phyloP scores from a whole-genome alignment of 1,284 basidiomycete genomes.

The Microstroma glucosiphilum region DNA sequence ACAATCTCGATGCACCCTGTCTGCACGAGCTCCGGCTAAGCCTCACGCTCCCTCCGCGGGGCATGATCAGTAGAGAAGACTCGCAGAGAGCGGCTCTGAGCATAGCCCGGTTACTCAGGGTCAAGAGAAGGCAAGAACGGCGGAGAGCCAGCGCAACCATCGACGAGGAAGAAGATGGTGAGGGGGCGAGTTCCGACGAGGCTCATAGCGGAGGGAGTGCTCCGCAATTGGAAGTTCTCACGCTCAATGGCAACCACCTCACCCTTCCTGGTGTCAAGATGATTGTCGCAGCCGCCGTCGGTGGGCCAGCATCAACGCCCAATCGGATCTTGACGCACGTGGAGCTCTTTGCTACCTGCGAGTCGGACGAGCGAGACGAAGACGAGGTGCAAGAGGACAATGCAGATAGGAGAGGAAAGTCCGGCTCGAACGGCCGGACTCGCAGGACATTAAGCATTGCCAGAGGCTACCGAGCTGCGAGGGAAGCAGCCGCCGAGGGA shows the following conservation, averaged over 20 bases:
- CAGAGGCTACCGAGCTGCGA: background rate
- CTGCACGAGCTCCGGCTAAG: slow-evolving; percentile 5
- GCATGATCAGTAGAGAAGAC: background rate
- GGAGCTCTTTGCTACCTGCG: slow-evolving; percentile 1
- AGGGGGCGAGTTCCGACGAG: background rate
- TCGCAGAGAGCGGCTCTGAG: background rate
- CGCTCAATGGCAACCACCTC: slow-evolving; percentile 1
- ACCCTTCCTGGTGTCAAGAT: background rate
- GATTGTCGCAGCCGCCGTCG: slow-evolving; percentile 4
- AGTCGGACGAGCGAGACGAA: background rate
- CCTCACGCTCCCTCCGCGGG: background rate
- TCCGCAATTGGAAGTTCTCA: background rate
- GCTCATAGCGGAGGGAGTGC: background rate
- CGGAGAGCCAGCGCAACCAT: no score
- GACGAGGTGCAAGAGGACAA: background rate
- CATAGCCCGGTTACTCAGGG: background rate
- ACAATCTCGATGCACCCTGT: slow-evolving; percentile 5
- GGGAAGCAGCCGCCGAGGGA: background rate
- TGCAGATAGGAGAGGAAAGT: background rate
- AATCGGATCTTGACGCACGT: slow-evolving; percentile 6
- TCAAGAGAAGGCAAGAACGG: background rate
- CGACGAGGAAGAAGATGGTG: background rate
- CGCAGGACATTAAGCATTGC: background rate
- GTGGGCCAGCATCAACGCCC: background rate
- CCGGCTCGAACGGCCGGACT: no score